phyloP scores from a whole-genome alignment of 2,329 filamentous ascomycete genomes.

The Helotiales sp. region DNA sequence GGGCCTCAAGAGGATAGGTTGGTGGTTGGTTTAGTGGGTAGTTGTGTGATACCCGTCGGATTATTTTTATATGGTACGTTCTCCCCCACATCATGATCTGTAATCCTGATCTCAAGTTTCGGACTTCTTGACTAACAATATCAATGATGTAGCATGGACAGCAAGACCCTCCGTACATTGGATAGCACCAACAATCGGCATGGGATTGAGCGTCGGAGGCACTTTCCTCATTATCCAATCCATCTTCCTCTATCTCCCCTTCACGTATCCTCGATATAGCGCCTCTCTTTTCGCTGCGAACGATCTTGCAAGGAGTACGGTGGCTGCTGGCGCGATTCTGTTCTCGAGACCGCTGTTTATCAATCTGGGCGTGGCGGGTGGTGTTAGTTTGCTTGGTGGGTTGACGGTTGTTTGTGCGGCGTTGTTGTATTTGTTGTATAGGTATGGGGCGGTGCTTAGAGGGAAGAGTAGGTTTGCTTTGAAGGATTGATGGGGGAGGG shows the following conservation, averaged over 20 bases:
- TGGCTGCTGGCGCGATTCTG: slow-evolving; percentile 54
- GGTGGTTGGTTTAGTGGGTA: slow-evolving; percentile 40
- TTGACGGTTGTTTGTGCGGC: slow-evolving; percentile 50
- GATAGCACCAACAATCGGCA: slow-evolving; percentile 55
- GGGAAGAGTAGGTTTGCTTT: slow-evolving; percentile 19
- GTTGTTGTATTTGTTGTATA: slow-evolving; percentile 47
- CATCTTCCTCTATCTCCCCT: slow-evolving; percentile 57
- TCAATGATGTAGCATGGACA: slow-evolving; percentile 39
- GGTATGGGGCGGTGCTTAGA: slow-evolving; percentile 16
- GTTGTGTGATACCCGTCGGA: slow-evolving; percentile 52
- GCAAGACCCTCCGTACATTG: slow-evolving; percentile 50
- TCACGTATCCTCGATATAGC: slow-evolving; percentile 53
- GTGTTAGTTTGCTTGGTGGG: slow-evolving; percentile 55
- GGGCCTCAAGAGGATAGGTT: slow-evolving; percentile 39
- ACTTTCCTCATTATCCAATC: slow-evolving; percentile 52
- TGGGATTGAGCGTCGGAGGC: slow-evolving; percentile 51
- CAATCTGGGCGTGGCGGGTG: slow-evolving; percentile 58
- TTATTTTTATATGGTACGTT: slow-evolving; percentile 49
- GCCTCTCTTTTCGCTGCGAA: slow-evolving; percentile 51
- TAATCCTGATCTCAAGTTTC: not conserved
- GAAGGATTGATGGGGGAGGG: not conserved
- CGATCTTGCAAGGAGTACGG: slow-evolving; percentile 36
- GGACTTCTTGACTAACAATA: not conserved
- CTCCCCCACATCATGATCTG: not conserved
- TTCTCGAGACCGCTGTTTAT: slow-evolving; percentile 58